These are phyloP conservation scores for Retiboletus flavoniger DNA, from an alignment of 1,284 basidiomycete genomes.

Conservation along the genomic window DNA sequence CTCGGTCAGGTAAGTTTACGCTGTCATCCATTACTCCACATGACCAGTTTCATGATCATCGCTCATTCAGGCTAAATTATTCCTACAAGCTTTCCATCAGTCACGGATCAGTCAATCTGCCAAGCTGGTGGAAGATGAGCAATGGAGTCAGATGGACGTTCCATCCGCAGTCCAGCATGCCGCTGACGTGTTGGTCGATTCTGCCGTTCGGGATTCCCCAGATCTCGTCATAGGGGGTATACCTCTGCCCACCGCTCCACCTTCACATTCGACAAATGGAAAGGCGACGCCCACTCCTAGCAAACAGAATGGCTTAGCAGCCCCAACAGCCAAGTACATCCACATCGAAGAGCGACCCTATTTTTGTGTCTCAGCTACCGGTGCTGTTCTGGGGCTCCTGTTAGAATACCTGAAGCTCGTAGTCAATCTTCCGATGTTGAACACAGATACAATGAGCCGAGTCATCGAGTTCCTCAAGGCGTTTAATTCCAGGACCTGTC, in stretches of 20 bases:
- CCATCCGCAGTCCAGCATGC: constrained; percentile 62
- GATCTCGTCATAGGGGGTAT: constrained; percentile 52
- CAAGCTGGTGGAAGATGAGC: constrained; percentile 89
- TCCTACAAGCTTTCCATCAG: constrained; percentile 86
- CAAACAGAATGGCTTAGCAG: constrained; percentile 32
- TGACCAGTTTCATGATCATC: neutral
- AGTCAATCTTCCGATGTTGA: constrained; percentile 84
- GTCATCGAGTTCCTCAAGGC: constrained; percentile 95
- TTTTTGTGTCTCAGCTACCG: constrained; percentile 85
- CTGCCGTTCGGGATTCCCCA: constrained; percentile 78
- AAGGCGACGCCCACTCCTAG: constrained; percentile 25
- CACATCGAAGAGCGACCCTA: constrained; percentile 82
- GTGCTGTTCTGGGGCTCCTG: constrained; percentile 74
- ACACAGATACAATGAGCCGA: constrained; percentile 91
- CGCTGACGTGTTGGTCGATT: constrained; percentile 75
- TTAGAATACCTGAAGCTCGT: constrained; percentile 88
- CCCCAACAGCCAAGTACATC: constrained; percentile 63
- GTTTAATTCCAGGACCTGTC: constrained; percentile 98
- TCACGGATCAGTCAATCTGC: constrained; percentile 80
- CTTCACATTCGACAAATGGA: constrained; percentile 23
- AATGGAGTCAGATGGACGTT: constrained; percentile 81
- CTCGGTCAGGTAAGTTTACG: constrained; percentile 64
- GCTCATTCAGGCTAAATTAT: constrained; percentile 70
- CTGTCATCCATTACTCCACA: neutral
- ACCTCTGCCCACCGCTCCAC: constrained; percentile 2